Evolutionary conservation across 331 rosid species (phyloP).

Genomic region (Quercus lobata): DNA sequence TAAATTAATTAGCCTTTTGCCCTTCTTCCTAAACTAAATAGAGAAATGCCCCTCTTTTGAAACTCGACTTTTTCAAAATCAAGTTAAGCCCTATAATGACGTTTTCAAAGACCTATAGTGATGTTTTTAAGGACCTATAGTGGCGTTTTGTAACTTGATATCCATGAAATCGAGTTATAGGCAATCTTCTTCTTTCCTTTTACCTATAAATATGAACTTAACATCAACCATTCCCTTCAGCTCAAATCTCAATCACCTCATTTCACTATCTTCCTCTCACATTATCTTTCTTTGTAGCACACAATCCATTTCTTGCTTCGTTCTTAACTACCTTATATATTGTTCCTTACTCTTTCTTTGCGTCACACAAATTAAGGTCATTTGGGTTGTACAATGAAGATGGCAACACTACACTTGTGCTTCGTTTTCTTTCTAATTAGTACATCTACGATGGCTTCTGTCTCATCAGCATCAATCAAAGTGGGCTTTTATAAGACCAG

Average conservation of each 20-base stretch:
- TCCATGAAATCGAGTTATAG: no score
- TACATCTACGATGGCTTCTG: constrained; percentile 9
- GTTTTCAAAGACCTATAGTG: no score
- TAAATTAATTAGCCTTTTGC: no score
- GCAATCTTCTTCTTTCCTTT: not conserved
- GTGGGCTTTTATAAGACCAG: constrained; percentile 30
- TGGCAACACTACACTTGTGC: not conserved
- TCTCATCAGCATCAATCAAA: constrained; percentile 19
- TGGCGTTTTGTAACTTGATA: no score
- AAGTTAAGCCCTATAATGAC: no score
- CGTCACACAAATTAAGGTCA: not conserved
- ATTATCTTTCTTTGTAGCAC: not conserved
- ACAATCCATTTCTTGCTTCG: not conserved
- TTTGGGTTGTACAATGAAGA: not conserved
- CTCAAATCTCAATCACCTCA: not conserved
- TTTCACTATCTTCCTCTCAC: not conserved
- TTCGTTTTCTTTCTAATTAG: constrained; percentile 16
- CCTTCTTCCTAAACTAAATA: no score
- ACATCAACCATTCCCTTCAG: not conserved
- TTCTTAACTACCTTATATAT: not conserved
- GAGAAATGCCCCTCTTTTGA: no score
- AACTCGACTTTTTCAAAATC: no score
- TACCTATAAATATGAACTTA: not conserved
- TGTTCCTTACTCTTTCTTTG: not conserved
- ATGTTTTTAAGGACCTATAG: no score